Percentiles rank a stretch among this genome's conserved stretches.
Evolutionary conservation across 768 basidiomycete species (phyloP).

Genomic region (Lactifluus volemus): DNA sequence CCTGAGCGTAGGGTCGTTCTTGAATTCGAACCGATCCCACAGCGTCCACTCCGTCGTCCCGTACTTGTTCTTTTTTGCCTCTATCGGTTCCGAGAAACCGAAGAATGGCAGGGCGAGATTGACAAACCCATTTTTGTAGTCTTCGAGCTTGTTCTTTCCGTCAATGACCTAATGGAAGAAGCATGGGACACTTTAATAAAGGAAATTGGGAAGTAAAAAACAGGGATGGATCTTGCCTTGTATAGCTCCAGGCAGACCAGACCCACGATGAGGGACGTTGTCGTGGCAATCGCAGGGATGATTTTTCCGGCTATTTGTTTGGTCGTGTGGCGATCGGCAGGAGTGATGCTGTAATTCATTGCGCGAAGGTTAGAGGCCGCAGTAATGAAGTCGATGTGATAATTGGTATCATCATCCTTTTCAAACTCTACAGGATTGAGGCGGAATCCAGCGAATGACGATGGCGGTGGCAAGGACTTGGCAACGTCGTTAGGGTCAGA

Average conservation of each 20-base stretch:
- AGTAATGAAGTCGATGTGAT: slow-evolving; percentile 98
- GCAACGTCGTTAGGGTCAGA: slow-evolving; percentile 44
- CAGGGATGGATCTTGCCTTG: slow-evolving; percentile 49
- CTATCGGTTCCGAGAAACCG: slow-evolving; percentile 96
- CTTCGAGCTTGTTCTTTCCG: slow-evolving; percentile 85
- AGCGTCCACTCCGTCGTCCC: slow-evolving; percentile 88
- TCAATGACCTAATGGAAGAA: slow-evolving; percentile 68
- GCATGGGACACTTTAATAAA: not conserved
- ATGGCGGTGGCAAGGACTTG: slow-evolving; percentile 75
- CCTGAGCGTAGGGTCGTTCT: slow-evolving; percentile 78
- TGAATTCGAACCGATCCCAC: slow-evolving; percentile 95
- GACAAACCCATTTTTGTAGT: slow-evolving; percentile 98
- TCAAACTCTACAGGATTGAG: slow-evolving; percentile 94
- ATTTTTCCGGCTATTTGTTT: slow-evolving; percentile 99
- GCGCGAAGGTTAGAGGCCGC: slow-evolving; percentile 96
- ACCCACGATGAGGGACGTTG: slow-evolving; percentile 92
- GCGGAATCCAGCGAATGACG: slow-evolving; percentile 92
- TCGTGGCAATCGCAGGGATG: slow-evolving; percentile 99
- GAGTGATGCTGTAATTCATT: slow-evolving; percentile 83
- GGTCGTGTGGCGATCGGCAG: slow-evolving; percentile 84
- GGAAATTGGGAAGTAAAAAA: not conserved
- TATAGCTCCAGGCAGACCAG: slow-evolving; percentile 94
- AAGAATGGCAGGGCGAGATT: slow-evolving; percentile 98
- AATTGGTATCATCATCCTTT: slow-evolving; percentile 97
- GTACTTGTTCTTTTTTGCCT: slow-evolving; percentile 83